These are phyloP conservation scores for Piromyces finnis DNA, from an alignment of 192 early-diverging fungal species.

Conservation along the genomic window DNA sequence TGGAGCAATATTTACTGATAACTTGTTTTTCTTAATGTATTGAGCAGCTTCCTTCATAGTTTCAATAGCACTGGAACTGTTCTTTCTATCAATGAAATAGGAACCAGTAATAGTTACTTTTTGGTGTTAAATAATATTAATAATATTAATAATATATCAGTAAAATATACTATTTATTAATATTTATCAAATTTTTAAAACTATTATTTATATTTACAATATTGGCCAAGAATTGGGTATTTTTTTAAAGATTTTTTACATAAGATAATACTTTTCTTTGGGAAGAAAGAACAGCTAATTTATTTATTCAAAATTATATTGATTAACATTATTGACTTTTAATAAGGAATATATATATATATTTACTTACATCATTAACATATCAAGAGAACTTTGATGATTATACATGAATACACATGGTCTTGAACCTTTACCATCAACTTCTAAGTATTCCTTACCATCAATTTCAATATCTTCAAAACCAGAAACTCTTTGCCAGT, in stretches of 20 bases:
- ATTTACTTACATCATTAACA: background rate
- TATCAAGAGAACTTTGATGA: background rate
- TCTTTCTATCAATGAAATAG: background rate
- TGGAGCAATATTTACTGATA: background rate
- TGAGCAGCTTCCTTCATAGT: background rate
- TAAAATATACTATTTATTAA: no score
- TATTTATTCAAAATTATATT: no score
- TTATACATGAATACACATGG: background rate
- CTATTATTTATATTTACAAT: background rate
- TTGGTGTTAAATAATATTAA: no score
- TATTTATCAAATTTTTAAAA: no score
- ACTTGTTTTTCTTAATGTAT: background rate
- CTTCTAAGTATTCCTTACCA: background rate
- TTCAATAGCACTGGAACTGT: background rate
- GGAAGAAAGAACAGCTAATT: background rate
- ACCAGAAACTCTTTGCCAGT: background rate
- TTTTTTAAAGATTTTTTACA: background rate
- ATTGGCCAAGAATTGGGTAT: background rate
- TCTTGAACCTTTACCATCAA: background rate
- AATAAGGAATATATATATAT: no score
- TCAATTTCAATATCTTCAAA: background rate
- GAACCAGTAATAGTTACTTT: background rate
- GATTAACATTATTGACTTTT: no score
- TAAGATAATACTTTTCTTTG: background rate
- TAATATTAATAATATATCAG: no score